A percentile compares a stretch with the other conserved stretches of the same genome.
These are phyloP conservation scores for Fraxinus quadrangulata DNA, from an alignment of 257 asterid species.

Conservation along the genomic window DNA sequence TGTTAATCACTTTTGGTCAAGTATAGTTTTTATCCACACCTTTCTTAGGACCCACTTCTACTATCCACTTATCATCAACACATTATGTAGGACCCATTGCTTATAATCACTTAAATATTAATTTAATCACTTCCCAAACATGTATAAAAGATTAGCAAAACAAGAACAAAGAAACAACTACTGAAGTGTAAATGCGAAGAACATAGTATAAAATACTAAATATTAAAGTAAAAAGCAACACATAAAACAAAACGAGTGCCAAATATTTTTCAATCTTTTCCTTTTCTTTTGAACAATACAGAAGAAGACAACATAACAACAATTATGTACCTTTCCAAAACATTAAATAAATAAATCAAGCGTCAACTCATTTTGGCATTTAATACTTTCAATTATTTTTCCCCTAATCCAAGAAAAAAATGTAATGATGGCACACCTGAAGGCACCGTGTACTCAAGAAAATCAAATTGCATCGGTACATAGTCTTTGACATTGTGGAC, in stretches of 20 bases:
- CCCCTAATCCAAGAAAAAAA: neutral
- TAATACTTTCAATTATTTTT: neutral
- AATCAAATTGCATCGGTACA: neutral
- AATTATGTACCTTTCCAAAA: neutral
- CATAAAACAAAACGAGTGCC: neutral
- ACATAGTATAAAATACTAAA: neutral
- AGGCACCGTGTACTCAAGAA: neutral
- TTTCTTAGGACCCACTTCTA: too few species aligned
- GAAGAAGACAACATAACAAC: neutral
- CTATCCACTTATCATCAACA: neutral
- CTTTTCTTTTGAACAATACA: slow-evolving; percentile 1
- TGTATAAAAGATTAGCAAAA: neutral
- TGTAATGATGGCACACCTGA: neutral
- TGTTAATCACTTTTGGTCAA: too few species aligned
- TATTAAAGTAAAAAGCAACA: neutral
- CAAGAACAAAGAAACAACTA: neutral
- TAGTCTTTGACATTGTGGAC: neutral
- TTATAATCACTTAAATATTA: too few species aligned
- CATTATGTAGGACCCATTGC: too few species aligned
- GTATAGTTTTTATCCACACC: too few species aligned
- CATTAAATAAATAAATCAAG: neutral
- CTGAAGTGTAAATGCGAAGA: too few species aligned
- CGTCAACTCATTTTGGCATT: neutral
- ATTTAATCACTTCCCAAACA: too few species aligned
- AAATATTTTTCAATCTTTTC: neutral